Base-by-base conservation (phyloP, 78 protist species). In the Carpediemonas membranifera region DNA sequence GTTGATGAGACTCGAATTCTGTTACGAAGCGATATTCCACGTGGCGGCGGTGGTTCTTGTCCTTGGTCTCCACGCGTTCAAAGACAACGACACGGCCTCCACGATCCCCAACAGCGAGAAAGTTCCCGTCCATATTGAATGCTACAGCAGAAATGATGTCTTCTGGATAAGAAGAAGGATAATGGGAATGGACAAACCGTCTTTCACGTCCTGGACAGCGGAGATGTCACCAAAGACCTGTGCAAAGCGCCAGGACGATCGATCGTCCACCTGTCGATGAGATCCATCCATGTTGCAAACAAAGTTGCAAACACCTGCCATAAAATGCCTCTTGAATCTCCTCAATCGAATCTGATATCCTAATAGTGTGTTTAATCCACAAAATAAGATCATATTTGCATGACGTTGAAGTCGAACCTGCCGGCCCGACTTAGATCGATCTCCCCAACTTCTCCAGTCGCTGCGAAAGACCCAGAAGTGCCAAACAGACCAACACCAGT, bases 1-100 rank as follows among this genome's bases (percentile, higher is more conserved):
- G 82, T 65, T 89, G 92, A 68, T 94, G 98, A 67, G 90, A 80
- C 53, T 93, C 98, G 62, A 93, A 95, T 65, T 95, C 98, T 14
- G 91, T 76, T 69, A 78, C 82, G 60, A 92, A 88, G 35, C 50
- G 35, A 65, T 92, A 95, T 69, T 93, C 96, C 0, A 34, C 63
- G 0, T 0, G 25, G 28, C 27, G 62, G 7, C 47, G 5, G n/a
- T n/a, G n/a, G 21, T 41, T 41, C 47, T 41, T 41, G 47, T 5
- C 5, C 47, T 41, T 41, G 9, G 47, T 41, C 47, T 41, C 21
- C 47, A 9, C 5, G 47, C 47, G 47, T 9, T 41, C 21, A 9
- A 41, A 41, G 21, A 41, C 47, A 41, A 41, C 47, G 5, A 41
- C 9, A 5, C 47, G 5, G 47, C 47, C 47, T 13, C 47, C 47